phyloP scores from a whole-genome alignment of 192 early-diverging fungal genomes.

The Umbelopsis isabellina region DNA sequence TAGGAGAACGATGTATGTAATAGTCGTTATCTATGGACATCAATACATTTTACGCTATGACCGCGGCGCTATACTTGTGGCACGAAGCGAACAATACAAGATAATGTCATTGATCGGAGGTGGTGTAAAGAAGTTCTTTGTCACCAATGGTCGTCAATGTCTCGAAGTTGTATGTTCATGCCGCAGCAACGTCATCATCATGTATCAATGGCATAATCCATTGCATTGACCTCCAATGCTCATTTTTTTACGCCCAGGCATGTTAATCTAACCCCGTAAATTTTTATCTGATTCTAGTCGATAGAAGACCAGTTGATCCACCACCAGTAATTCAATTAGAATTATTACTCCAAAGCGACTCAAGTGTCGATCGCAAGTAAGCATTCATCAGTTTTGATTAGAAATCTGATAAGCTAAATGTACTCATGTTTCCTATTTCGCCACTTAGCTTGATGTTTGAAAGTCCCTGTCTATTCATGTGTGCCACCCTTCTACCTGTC shows the following conservation, averaged over 20 bases:
- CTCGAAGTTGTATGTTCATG: background rate
- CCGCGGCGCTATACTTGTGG: too few relatives aligned
- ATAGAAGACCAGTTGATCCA: conserved; percentile 76
- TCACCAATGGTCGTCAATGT: background rate
- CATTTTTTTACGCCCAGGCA: background rate
- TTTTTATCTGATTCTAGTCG: conserved; percentile 47
- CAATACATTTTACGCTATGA: too few relatives aligned
- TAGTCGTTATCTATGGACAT: background rate
- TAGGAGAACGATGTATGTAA: conserved; percentile 85
- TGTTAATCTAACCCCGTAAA: background rate
- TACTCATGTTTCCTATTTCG: conserved; percentile 11
- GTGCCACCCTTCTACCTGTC: conserved; percentile 79
- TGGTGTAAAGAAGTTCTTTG: too few relatives aligned
- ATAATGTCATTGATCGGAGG: too few relatives aligned
- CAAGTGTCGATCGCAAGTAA: background rate
- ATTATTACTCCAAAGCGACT: background rate
- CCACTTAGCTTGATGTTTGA: conserved; percentile 30
- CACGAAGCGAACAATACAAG: too few relatives aligned
- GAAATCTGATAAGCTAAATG: too few relatives aligned
- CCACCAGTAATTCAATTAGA: conserved; percentile 68
- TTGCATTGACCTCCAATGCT: conserved; percentile 14
- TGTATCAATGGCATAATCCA: conserved; percentile 1
- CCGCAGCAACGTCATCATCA: background rate
- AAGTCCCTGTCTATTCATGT: conserved; percentile 93
- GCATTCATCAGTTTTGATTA: background rate